Evolutionary conservation across 2,329 filamentous ascomycete species (phyloP).

Genomic region (Zymoseptoria crescenta): DNA sequence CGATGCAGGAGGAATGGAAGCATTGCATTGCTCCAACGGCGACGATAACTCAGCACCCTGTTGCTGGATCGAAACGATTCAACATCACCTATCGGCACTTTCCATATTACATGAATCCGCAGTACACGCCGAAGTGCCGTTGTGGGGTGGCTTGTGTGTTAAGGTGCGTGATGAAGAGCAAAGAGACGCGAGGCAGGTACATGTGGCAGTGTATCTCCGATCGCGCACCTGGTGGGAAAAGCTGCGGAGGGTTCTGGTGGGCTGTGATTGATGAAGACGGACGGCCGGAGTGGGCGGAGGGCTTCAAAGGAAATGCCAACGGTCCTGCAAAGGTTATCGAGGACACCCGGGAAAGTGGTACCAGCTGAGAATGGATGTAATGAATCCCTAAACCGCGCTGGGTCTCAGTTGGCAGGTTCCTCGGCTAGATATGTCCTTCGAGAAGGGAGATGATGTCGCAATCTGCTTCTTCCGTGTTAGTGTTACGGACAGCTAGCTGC

Average conservation of each 20-base stretch:
- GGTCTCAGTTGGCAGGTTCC: too few relatives aligned
- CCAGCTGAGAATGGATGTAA: too few relatives aligned
- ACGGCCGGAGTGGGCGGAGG: slow-evolving; percentile 56
- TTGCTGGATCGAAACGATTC: slow-evolving; percentile 72
- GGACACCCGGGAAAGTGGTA: neutral
- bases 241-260: slow-evolving; percentile 76
- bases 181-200: slow-evolving; percentile 68
- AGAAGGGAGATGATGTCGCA: too few relatives aligned
- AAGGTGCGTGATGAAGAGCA: slow-evolving; percentile 71
- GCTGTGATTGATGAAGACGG: slow-evolving; percentile 82
- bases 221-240: slow-evolving; percentile 56
- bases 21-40: slow-evolving; percentile 70
- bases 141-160: slow-evolving; percentile 64
- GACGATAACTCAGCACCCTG: slow-evolving; percentile 74
- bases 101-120: slow-evolving; percentile 66
- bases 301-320: slow-evolving; percentile 27
- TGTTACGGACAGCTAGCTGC: too few relatives aligned
- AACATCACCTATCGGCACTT: slow-evolving; percentile 94
- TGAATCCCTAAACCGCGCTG: too few relatives aligned
- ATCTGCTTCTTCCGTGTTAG: too few relatives aligned
- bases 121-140: slow-evolving; percentile 66
- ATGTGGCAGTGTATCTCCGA: slow-evolving; percentile 91
- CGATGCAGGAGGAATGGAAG: slow-evolving; percentile 98
- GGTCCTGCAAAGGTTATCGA: slow-evolving; percentile 8
- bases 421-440: too few relatives aligned